Evolutionary conservation across 129 eudicot species (phyloP), one percentile per base, ranked within the genome.

Genomic region (Ambrosia artemisiifolia): DNA sequence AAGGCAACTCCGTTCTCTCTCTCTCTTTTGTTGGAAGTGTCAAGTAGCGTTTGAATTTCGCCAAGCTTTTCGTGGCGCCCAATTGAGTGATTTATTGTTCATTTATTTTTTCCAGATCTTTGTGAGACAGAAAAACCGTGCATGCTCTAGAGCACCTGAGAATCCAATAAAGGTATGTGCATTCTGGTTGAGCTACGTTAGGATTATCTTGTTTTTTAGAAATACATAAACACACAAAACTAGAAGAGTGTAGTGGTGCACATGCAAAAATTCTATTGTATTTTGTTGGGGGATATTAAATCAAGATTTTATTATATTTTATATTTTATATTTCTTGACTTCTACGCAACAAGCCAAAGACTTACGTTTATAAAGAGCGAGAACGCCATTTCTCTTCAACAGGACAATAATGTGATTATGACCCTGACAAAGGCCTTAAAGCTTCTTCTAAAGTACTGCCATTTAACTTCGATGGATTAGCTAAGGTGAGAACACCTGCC

Each of bases 41-140:
- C 59, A 11, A 7, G 32, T 40, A 42, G n/a, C 47, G 51, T 8
- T 19, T 49, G 63, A 49, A 16, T 65, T n/a, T 59, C 9, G 55
- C 36, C 46, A 17, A 10, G 53, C 62, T 50, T 61, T 46, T 43
- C 36, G 14, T 68, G 38, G 73, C 77, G 75, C 65, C 54, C 53
- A 51, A 38, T 18, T 64, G 64, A 69, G 35, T 11, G 66, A 48
- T 19, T 61, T 50, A 17, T 53, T 38, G 17, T 59, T 64, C 72
- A 55, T 30, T 51, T 44, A 62, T 40, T 4, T 44, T 36, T 70
- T 43, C 33, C 91, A 94, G 99, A 94, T 94, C 17, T 94, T 94
- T 47, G 96, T 94, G 43, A 86, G 99, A 81, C 96, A 88, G 86
- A 94, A 94, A 90, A 94, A 94, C 71, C 97, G 96, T 17, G 71